Evolutionary conservation across 2,329 filamentous ascomycete species (phyloP), one percentile per base, ranked within the genome.

Genomic region (Fusarium euwallaceae): DNA sequence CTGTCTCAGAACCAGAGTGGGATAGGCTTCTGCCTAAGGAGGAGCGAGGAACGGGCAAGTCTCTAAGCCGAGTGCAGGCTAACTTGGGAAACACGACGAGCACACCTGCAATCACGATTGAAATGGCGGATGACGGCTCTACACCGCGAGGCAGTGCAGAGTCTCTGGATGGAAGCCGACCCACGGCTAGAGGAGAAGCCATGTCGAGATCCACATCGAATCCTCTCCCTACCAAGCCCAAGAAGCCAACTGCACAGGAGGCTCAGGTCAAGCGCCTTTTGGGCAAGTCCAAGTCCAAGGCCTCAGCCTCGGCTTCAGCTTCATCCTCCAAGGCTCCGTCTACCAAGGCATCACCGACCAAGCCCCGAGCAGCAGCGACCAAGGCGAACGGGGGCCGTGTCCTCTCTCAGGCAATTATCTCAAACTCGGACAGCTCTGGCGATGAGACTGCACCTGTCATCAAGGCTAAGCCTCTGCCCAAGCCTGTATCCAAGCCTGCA

Each of bases 51-150:
- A 84, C 83, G 71, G 90, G 90, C 62, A 91, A 88, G 61, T 88
- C 87, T 61, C 81, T 92, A 37, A 92, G 91, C 82, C 90, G 88
- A 75, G 82, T 92, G 10, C 90, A 92, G 74, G 88, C 87, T 12
- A 86, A 87, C 11, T 85, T 92, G 53, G 89, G 88, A 59, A 89
- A 88, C 48, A 53, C 10, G 78, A 87, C 82, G 81, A 36, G 79
- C 85, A n/a, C 80, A 5, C 85, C 88, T 2, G 90, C 88, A 78
- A 84, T 86, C 73, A 86, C 86, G 71, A 82, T 84, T 7, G 86
- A 88, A 66, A 89, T 87, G 75, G 81, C 83, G 10, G 89, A 91
- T 22, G 88, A 88, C 16, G 83, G 78, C 53, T 82, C 82, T 24
- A 83, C 81, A 16, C 82, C 83, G 55, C 83, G 82, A 67, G 87